Conservation (phyloP, 202 grass and related monocot species). For the Cymbopogon flexuosus region DNA sequence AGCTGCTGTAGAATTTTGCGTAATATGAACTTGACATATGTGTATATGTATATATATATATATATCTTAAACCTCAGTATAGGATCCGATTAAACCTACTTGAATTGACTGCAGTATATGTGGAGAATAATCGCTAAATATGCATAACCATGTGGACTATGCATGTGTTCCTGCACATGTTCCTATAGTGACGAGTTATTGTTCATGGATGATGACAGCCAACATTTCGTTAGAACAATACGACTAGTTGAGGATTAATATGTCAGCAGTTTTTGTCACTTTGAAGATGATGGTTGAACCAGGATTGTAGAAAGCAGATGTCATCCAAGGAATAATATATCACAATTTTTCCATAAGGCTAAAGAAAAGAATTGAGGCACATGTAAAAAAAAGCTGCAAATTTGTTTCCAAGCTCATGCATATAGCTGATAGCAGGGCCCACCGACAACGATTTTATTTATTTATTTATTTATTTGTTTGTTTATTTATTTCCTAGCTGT, state of each 20-base stretch:
- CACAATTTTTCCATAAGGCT: background rate
- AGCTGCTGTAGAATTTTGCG: background rate
- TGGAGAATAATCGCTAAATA: background rate
- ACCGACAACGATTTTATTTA: background rate
- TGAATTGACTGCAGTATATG: slow-evolving; percentile 12
- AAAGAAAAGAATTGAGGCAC: background rate
- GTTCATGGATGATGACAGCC: slow-evolving; percentile 15
- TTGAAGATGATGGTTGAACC: background rate
- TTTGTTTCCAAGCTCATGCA: slow-evolving; percentile 6
- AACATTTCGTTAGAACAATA: slow-evolving; percentile 5
- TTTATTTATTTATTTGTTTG: background rate
- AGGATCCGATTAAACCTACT: slow-evolving; percentile 1
- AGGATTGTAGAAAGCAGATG: slow-evolving; percentile 10
- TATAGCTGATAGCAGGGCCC: background rate
- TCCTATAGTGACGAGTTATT: background rate
- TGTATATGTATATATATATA: slow-evolving; percentile 13
- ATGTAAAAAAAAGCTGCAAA: background rate
- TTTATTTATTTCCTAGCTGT: background rate
- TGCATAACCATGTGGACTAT: slow-evolving; percentile 11
- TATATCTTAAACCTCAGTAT: background rate
- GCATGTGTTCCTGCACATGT: background rate
- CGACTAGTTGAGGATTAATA: background rate
- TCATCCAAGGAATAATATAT: background rate
- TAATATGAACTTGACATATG: slow-evolving; percentile 3
- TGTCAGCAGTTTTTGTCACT: background rate